Evolutionary conservation across 768 basidiomycete genomes (phyloP), one percentile per base, ranked within the genome.

Genomic region (Boletus rex-veris): DNA sequence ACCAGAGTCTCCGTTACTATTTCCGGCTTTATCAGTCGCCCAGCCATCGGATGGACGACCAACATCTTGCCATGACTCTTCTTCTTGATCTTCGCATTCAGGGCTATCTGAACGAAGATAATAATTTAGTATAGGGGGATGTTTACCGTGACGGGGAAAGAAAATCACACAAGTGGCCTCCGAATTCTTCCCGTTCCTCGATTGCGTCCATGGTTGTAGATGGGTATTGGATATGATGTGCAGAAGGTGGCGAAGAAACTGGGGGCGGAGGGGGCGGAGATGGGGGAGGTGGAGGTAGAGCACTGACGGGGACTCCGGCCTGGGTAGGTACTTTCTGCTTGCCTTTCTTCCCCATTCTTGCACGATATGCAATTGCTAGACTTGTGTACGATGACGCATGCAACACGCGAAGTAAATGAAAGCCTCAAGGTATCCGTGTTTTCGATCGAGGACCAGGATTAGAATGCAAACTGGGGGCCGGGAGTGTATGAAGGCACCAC

Each of bases 271-370:
- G 57, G 5, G 59, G 57, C 0, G 60, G 42, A 24, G 58, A 44
- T 7, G 57, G 52, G 7, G 58, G 57, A 44, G 55, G 54, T 4
- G 58, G 56, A 4, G 60, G 58, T 8, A 50, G 52, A 4, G 36
- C 50, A 47, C 43, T 50, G 37, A 26, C 50, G 45, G 53, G 35
- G 30, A 11, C 52, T 35, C 33, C 33, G 7, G 36, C 50, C 11
- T 50, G 38, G 31, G 60, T 47, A 37, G 61, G 48, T 35, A 60
- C 71, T 44, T 62, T 70, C 55, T 70, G 69, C 61, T 70, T 70
- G 40, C 69, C 69, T 52, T 70, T 70, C 65, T 72, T 70, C 38
- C 61, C 71, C 69, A 70, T 70, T 54, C 49, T 59, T 43, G 48
- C 48, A 31, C 46, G 43, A 39, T 59, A 60, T 37, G 53, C 50